Conservation (phyloP, 1,284 basidiomycete species). For the Abortiporus biennis region DNA sequence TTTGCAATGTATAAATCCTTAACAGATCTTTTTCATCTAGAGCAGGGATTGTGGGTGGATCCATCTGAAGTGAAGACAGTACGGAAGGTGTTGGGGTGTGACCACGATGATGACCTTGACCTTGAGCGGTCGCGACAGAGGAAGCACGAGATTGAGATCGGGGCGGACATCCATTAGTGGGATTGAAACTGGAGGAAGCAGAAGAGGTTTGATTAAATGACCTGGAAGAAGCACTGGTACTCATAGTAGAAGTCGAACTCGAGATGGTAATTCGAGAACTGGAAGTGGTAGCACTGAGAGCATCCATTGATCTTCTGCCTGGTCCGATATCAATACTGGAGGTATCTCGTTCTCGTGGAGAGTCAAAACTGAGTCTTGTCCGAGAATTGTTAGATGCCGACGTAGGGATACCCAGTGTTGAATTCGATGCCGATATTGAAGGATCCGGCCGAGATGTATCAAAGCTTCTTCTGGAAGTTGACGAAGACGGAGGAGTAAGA, state of each 20-base stretch:
- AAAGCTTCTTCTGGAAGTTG: background rate
- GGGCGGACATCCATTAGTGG: background rate
- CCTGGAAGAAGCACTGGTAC: background rate
- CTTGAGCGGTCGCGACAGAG: too few relatives aligned
- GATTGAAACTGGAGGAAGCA: too few relatives aligned
- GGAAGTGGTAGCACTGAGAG: constrained; percentile 11
- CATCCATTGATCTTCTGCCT: constrained; percentile 20
- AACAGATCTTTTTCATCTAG: constrained; percentile 45
- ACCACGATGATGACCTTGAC: background rate
- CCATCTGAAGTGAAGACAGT: constrained; percentile 7
- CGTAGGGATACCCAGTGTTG: constrained; percentile 4
- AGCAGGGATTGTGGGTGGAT: constrained; percentile 16
- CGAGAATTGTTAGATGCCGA: constrained; percentile 10
- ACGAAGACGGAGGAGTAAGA: background rate
- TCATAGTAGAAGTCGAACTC: constrained; percentile 12
- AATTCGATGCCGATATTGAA: background rate
- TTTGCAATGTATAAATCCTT: constrained; percentile 76
- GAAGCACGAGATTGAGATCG: constrained; percentile 7
- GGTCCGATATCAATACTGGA: constrained; percentile 13
- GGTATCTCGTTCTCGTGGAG: constrained; percentile 9
- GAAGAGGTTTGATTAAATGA: constrained; percentile 6
- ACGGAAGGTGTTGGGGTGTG: too few relatives aligned
- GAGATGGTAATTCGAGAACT: constrained; percentile 13
- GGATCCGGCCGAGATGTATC: background rate
- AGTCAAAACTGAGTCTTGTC: constrained; percentile 20